Conservation (phyloP, 441 rosid species). For the Isatis lusitanica region DNA sequence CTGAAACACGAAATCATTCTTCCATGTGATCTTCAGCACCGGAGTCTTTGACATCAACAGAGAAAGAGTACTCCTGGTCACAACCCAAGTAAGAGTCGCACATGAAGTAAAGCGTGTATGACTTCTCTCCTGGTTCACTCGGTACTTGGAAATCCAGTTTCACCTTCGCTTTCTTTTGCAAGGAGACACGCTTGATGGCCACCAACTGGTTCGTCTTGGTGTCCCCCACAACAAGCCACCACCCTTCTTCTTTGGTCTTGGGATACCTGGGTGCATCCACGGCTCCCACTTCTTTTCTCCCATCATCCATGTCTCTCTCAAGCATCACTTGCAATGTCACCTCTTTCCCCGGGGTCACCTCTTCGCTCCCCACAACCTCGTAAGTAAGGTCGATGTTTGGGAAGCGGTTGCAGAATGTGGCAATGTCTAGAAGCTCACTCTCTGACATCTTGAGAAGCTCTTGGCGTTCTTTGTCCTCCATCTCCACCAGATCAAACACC, state of each 20-base stretch:
- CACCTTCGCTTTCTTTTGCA: conserved; percentile 77
- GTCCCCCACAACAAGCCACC: conserved; percentile 97
- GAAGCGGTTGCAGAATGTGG: conserved; percentile 81
- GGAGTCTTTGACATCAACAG: conserved; percentile 59
- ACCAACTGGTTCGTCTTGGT: conserved; percentile 78
- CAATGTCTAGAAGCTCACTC: conserved; percentile 70
- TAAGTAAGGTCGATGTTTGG: conserved; percentile 81
- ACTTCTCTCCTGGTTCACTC: conserved; percentile 62
- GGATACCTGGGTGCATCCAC: conserved; percentile 79
- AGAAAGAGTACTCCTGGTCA: conserved; percentile 78
- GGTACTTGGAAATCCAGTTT: conserved; percentile 82
- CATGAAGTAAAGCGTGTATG: conserved; percentile 74
- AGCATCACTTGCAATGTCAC: conserved; percentile 66
- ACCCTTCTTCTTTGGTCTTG: conserved; percentile 91
- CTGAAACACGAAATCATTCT: conserved; percentile 25
- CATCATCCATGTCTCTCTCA: conserved; percentile 85
- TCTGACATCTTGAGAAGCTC: conserved; percentile 80
- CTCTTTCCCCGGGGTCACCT: conserved; percentile 62
- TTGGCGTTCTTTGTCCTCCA: conserved; percentile 84
- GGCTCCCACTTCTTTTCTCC: conserved; percentile 77
- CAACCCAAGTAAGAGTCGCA: conserved; percentile 91
- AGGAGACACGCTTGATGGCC: conserved; percentile 82
- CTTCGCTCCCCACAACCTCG: conserved; percentile 63
- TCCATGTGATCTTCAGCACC: conserved; percentile 48
- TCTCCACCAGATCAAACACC: conserved; percentile 85